These are phyloP conservation scores for Ogataea corticis DNA, from an alignment of 805 yeast genomes.

Conservation along the genomic window DNA sequence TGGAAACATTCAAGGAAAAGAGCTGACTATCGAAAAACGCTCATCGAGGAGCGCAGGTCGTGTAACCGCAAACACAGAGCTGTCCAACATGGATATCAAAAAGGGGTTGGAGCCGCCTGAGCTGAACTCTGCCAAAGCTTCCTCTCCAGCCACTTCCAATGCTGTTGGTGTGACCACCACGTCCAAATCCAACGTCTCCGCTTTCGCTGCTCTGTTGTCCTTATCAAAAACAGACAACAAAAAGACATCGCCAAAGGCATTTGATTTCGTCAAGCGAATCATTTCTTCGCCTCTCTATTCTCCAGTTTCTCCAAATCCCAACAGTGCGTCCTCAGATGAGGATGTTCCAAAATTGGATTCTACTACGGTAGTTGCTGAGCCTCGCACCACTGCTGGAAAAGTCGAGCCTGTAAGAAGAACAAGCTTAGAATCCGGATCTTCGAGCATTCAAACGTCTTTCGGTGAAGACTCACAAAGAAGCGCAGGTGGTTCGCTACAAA, in stretches of 20 bases:
- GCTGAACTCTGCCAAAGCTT: constrained; percentile 23
- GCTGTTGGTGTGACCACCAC: constrained; percentile 38
- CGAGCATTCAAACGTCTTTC: background rate
- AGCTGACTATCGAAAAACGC: constrained; percentile 4
- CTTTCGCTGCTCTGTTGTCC: constrained; percentile 39
- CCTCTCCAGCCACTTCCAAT: constrained; percentile 35
- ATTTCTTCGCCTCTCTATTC: constrained; percentile 32
- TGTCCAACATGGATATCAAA: background rate
- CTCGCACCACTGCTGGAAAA: background rate
- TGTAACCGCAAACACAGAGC: constrained; percentile 7
- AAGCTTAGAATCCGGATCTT: constrained; percentile 2
- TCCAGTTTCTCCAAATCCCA: constrained; percentile 22
- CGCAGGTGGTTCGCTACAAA: background rate
- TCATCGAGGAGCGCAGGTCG: constrained; percentile 4
- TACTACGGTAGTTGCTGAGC: constrained; percentile 1
- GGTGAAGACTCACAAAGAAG: background rate
- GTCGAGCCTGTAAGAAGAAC: background rate
- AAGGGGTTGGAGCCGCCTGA: constrained; percentile 26
- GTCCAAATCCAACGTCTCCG: constrained; percentile 38
- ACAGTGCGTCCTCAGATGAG: constrained; percentile 15
- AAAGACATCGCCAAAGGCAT: constrained; percentile 26
- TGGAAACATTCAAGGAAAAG: constrained; percentile 2
- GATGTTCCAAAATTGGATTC: constrained; percentile 23
- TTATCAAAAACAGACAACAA: constrained; percentile 30
- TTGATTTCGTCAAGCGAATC: constrained; percentile 34